These are phyloP conservation scores for Drechslera avenae DNA, from an alignment of 2,329 filamentous ascomycete species.

Conservation along the genomic window DNA sequence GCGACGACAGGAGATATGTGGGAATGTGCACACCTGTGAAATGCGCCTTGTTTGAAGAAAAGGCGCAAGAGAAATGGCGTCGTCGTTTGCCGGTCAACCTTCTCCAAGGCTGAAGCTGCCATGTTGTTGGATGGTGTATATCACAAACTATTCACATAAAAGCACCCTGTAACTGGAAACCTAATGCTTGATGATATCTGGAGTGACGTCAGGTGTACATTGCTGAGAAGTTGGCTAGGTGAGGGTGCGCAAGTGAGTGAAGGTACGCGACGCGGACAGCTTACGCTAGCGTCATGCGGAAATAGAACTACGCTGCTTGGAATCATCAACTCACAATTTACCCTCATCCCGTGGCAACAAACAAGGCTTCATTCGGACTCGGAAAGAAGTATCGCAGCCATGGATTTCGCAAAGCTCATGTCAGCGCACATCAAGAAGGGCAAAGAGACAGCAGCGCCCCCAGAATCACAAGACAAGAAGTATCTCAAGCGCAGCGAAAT, in stretches of 20 bases:
- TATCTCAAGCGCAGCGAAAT: conserved; percentile 84
- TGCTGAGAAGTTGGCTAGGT: neutral
- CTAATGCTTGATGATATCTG: no score
- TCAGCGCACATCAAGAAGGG: conserved; percentile 87
- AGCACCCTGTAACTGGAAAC: neutral
- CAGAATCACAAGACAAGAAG: conserved; percentile 58
- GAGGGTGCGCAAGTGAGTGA: neutral
- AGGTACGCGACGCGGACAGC: conserved; percentile 27
- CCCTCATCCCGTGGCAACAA: neutral
- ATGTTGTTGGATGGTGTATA: conserved; percentile 35
- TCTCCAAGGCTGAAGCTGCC: conserved; percentile 31
- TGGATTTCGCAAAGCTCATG: conserved; percentile 97
- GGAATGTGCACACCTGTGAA: conserved; percentile 63
- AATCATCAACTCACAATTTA: conserved; percentile 10
- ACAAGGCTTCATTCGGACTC: neutral
- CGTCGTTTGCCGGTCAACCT: conserved; percentile 70
- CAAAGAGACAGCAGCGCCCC: conserved; percentile 57
- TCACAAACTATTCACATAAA: neutral
- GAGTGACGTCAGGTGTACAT: conserved; percentile 7
- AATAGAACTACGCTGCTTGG: conserved; percentile 14
- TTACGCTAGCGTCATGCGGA: conserved; percentile 25
- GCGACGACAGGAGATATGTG: no score
- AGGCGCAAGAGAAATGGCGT: conserved; percentile 85
- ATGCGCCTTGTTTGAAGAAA: conserved; percentile 76
- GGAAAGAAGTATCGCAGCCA: conserved; percentile 48